phyloP scores from a whole-genome alignment of 805 yeast species.

The Teunomyces pallodes region DNA sequence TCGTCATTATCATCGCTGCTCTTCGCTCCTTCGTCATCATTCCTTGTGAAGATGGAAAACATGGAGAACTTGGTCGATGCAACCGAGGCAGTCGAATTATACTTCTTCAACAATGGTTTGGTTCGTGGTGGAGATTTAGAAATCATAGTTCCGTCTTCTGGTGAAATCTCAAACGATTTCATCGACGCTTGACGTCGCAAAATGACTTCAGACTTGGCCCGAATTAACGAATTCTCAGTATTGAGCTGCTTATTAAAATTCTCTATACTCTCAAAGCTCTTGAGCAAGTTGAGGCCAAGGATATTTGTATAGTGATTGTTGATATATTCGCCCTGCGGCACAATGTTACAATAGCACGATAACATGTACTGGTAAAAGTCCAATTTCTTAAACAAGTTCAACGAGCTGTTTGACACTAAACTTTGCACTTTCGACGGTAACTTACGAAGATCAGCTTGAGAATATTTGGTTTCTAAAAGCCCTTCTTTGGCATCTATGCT shows the following conservation, averaged over 20 bases:
- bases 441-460: conserved; percentile 19
- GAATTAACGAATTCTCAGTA: conserved; percentile 8
- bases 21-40: conserved; percentile 1
- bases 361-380: conserved; percentile 37
- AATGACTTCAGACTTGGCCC: conserved; percentile 20
- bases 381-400: conserved; percentile 32
- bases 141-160: background rate
- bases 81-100: background rate
- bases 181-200: conserved; percentile 25
- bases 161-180: conserved; percentile 12
- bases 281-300: conserved; percentile 35
- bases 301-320: conserved; percentile 39
- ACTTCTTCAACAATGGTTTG: background rate
- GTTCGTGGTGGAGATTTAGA: background rate
- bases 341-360: conserved; percentile 37
- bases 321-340: conserved; percentile 24
- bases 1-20: background rate
- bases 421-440: conserved; percentile 37
- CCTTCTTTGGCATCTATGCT: conserved; percentile 24
- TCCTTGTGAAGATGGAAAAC: conserved; percentile 9
- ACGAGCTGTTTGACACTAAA: conserved; percentile 27
- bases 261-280: conserved; percentile 35
- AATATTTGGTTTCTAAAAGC: conserved; percentile 19
- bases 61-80: conserved; percentile 7
- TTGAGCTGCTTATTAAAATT: conserved; percentile 26